A percentile compares a stretch with the other conserved stretches of the same genome.
Conservation (phyloP, 352 stramenopile genomes). For the Phytophthora sojae region DNA sequence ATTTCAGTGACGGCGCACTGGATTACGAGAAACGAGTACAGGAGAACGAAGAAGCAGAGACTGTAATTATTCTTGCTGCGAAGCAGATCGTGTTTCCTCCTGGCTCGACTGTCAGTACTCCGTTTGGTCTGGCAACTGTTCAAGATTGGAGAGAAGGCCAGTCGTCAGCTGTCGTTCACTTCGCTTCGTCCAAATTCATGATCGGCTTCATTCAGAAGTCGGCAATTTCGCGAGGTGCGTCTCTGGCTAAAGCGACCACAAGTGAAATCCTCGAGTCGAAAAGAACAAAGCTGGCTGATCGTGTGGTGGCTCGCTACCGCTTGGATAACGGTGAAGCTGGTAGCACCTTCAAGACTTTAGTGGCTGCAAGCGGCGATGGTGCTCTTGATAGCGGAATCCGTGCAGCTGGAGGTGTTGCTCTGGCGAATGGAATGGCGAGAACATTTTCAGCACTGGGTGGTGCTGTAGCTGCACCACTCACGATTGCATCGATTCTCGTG, state of each 20-base stretch:
- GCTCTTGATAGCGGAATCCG: constrained; percentile 87
- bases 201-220: constrained; percentile 77
- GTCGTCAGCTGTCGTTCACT: constrained; percentile 55
- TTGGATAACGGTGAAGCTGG: constrained; percentile 46
- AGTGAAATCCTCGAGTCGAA: constrained; percentile 60
- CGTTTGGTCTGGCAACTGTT: constrained; percentile 72
- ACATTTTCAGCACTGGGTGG: constrained; percentile 64
- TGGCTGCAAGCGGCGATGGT: constrained; percentile 71
- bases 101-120: constrained; percentile 65
- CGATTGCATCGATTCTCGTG: constrained; percentile 87
- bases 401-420: constrained; percentile 72
- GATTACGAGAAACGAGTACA: constrained; percentile 29
- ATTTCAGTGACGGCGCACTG: constrained; percentile 43
- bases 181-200: constrained; percentile 38
- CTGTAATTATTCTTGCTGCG: background rate
- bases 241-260: constrained; percentile 49
- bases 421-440: constrained; percentile 80
- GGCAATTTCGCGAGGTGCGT: constrained; percentile 62
- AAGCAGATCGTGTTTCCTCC: constrained; percentile 50
- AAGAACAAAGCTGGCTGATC: constrained; percentile 62
- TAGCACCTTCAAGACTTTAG: constrained; percentile 55
- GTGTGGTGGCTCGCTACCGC: constrained; percentile 62
- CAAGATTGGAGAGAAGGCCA: constrained; percentile 52
- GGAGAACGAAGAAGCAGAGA: constrained; percentile 13
- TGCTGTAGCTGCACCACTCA: constrained; percentile 75